Base-by-base conservation (phyloP, 257 asterid genomes). In the Plectranthus barbatus region DNA sequence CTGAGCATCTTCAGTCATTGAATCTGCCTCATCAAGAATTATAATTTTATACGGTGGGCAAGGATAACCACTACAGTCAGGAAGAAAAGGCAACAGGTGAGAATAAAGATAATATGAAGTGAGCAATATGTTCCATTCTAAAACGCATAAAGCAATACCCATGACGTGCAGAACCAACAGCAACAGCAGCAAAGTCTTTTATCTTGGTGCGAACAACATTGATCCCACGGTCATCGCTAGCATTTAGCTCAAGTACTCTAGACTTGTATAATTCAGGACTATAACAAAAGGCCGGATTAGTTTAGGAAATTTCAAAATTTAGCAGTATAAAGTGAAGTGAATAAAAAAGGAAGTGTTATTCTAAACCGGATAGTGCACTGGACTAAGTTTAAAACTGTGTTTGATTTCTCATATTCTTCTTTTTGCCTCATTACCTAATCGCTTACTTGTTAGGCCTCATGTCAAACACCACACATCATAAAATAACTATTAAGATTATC, bases 1-100 rank as follows among this genome's bases (percentile, higher is more conserved):
- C 89, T 92, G 97, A 72, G 99, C 99, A 80, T 92, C 99, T 82
- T 92, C 96, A 18, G 97, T 92, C 99, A 92, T 92, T n/a, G 99
- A 92, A 82, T 92, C 97, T 7, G 99, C 99, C 84, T 92, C 99
- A 66, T 92, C 99, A 61, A 92, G 91, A 66, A 92, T 83, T 52
- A 89, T 89, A 54, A 92, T 89, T 83, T 92, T 92, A 76, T 70
- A 92, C 63, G 97, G 97, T 11, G 99, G 97, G 73, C 99, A 92
- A 5, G 97, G 99, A 72, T 89, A 92, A 40, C 91, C 95, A 62
- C 99, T 89, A 66, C 19, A 76, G 20, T 18, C 21, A 71, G 15
- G 15, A 57, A 56, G 12, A 72, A 74, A 66, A n/a, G 24, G 31
- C 66, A 20, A 40, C 37, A 62, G 41, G 53, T 77, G 56, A 66